Percentiles rank a stretch among this genome's conserved stretches.
Evolutionary conservation across 2,329 filamentous ascomycete species (phyloP).

Genomic region (Alternaria hordeiaustralica): DNA sequence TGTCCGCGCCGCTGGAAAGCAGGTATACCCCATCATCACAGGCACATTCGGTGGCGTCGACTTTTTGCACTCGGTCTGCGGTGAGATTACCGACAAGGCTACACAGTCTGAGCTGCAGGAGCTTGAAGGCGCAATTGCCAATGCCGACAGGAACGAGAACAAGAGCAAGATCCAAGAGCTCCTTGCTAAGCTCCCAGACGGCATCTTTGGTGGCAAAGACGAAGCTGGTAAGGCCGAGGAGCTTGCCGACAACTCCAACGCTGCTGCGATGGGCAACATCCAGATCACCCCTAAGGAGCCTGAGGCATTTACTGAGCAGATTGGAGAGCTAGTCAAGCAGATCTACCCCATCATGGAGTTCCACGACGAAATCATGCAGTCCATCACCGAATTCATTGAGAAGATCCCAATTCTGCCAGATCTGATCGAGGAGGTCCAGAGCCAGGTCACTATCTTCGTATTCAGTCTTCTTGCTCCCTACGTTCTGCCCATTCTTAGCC

Average conservation of each 20-base stretch:
- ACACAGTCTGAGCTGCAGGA: conserved; percentile 90
- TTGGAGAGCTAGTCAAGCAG: conserved; percentile 75
- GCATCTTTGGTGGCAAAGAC: conserved; percentile 77
- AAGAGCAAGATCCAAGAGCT: conserved; percentile 79
- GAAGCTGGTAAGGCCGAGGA: conserved; percentile 79
- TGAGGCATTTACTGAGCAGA: conserved; percentile 81
- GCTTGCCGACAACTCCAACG: conserved; percentile 76
- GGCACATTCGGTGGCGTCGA: conserved; percentile 96
- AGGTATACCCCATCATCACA: conserved; percentile 83
- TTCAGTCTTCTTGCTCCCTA: conserved; percentile 92
- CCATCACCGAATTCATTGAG: conserved; percentile 78
- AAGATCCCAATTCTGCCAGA: conserved; percentile 85
- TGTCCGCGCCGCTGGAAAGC: conserved; percentile 68
- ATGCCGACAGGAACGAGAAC: conserved; percentile 67
- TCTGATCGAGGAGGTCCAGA: conserved; percentile 83
- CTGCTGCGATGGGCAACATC: conserved; percentile 77
- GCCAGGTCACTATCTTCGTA: conserved; percentile 86
- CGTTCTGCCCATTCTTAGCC: conserved; percentile 81
- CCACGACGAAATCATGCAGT: conserved; percentile 86
- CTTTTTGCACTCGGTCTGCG: conserved; percentile 86
- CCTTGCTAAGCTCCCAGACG: conserved; percentile 80
- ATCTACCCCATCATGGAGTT: conserved; percentile 91
- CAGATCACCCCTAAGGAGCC: conserved; percentile 78
- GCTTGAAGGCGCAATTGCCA: conserved; percentile 79
- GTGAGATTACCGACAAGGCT: conserved; percentile 82